Conservation (phyloP, 2,329 filamentous ascomycete species). For the Tricladium varicosporioides region DNA sequence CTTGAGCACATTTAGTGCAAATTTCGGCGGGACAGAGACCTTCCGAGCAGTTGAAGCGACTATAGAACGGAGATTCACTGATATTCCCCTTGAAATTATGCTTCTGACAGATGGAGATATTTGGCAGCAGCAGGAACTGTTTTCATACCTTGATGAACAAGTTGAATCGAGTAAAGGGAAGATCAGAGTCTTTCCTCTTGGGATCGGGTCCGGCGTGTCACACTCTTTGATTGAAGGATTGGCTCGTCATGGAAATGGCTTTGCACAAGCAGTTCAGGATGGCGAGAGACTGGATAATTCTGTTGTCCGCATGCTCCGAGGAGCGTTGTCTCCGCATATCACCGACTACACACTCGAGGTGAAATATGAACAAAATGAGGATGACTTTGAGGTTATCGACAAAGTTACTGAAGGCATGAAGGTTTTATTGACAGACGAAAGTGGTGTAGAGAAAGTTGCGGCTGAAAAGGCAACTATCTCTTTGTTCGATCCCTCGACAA, state of each 20-base stretch:
- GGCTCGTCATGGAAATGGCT: constrained; percentile 53
- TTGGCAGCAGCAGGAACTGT: constrained; percentile 45
- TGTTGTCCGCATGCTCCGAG: constrained; percentile 73
- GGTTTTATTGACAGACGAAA: constrained; percentile 30
- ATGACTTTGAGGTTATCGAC: constrained; percentile 64
- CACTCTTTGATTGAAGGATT: constrained; percentile 54
- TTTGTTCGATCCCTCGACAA: constrained; percentile 52
- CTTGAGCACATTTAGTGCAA: constrained; percentile 41
- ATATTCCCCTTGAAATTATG: constrained; percentile 52
- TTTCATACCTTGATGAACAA: constrained; percentile 44
- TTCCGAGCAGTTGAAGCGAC: constrained; percentile 43
- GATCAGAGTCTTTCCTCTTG: constrained; percentile 53
- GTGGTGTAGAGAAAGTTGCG: constrained; percentile 13
- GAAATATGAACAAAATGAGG: constrained; percentile 49
- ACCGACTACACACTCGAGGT: constrained; percentile 62
- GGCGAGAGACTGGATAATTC: constrained; percentile 67
- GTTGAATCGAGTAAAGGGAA: constrained; percentile 41
- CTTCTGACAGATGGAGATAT: constrained; percentile 57
- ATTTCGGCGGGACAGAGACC: constrained; percentile 56
- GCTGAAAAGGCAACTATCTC: constrained; percentile 41
- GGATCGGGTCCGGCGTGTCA: constrained; percentile 50
- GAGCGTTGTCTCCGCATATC: constrained; percentile 64
- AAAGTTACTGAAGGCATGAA: constrained; percentile 49
- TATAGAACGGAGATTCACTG: constrained; percentile 42
- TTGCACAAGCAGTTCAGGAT: constrained; percentile 59